A percentile compares a stretch with the other conserved stretches of the same genome.
phyloP scores from a whole-genome alignment of 306 rosid species.

The Chamaecrista fasciculata region DNA sequence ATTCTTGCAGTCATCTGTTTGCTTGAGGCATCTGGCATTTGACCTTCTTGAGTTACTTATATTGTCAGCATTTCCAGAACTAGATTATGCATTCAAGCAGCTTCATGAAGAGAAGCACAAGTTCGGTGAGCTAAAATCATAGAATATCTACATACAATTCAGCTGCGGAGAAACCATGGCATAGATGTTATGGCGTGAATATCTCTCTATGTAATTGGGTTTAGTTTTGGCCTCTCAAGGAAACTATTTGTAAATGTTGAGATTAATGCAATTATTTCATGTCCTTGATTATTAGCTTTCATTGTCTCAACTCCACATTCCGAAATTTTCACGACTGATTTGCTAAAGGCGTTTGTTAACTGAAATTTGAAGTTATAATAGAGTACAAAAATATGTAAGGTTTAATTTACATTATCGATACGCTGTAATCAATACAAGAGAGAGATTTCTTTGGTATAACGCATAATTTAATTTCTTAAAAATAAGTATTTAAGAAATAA shows the following conservation, averaged over 20 bases:
- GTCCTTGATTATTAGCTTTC: background rate
- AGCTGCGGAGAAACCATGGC: constrained; percentile 1
- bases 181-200: constrained; percentile 12
- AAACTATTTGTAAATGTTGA: constrained; percentile 44
- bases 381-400: too few species aligned
- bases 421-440: background rate
- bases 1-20: constrained; percentile 74
- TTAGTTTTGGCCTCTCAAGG: constrained; percentile 26
- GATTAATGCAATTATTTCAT: constrained; percentile 35
- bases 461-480: background rate
- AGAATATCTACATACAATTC: constrained; percentile 23
- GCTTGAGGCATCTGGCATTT: constrained; percentile 79
- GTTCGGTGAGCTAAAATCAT: constrained; percentile 56
- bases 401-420: too few species aligned
- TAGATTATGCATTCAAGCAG: constrained; percentile 62
- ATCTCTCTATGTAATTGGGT: constrained; percentile 27
- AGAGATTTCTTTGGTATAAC: too few species aligned
- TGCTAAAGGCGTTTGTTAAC: background rate
- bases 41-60: constrained; percentile 81
- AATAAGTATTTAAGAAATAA: too few species aligned
- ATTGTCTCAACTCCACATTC: background rate
- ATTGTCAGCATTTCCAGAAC: constrained; percentile 77
- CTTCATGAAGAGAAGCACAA: constrained; percentile 70
- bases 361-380: too few species aligned
- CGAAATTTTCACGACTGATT: background rate